A percentile compares a stretch with the other conserved stretches of the same genome.
Conservation (phyloP, 208 protist genomes). For the Phytomonas sp. region DNA sequence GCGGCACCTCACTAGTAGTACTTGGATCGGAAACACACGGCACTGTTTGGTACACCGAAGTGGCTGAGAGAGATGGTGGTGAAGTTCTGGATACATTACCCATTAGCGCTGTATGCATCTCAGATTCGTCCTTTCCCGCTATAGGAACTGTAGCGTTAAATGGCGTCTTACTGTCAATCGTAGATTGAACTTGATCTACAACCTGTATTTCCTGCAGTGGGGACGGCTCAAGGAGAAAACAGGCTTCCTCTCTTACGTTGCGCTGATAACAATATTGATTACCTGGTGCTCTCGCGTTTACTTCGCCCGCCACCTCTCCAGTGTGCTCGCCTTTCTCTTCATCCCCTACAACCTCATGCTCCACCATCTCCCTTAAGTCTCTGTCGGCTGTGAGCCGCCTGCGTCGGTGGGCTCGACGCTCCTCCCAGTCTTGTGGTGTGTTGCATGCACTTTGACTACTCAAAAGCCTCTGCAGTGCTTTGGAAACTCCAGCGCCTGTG, state of each 20-base stretch:
- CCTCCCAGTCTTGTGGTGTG: slow-evolving; percentile 4
- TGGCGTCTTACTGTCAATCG: background rate
- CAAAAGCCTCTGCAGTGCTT: background rate
- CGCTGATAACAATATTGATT: background rate
- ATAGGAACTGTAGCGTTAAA: background rate
- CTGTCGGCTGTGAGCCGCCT: background rate
- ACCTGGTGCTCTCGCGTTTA: background rate
- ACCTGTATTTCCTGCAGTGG: background rate
- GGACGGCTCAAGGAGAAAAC: background rate
- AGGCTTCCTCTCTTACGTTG: background rate
- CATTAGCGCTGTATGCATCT: background rate
- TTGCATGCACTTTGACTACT: background rate
- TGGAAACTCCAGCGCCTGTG: background rate
- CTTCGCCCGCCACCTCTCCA: background rate
- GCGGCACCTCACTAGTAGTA: background rate
- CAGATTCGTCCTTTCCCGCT: background rate
- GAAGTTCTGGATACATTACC: background rate
- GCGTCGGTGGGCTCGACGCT: slow-evolving; percentile 7
- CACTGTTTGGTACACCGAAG: background rate
- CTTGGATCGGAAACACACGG: background rate
- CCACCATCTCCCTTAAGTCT: background rate
- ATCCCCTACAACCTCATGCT: background rate
- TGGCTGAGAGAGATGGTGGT: background rate
- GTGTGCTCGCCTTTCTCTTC: background rate
- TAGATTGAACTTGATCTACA: background rate